Base-by-base conservation (phyloP, 352 stramenopile genomes). In the Globisporangium cylindrosporum region DNA sequence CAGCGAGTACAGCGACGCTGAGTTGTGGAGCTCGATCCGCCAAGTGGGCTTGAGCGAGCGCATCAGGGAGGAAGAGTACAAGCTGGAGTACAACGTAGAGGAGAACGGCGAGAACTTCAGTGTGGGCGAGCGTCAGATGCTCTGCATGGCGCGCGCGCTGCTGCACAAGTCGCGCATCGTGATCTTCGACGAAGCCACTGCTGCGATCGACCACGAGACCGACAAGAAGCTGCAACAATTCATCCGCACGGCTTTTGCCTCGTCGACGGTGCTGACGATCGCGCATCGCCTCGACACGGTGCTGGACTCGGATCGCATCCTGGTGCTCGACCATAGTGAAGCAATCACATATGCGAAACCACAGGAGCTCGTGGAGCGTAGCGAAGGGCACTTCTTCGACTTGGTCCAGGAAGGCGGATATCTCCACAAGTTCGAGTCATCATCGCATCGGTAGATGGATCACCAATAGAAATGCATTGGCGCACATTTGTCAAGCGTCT, bases 211-310 rank as follows among this genome's bases (percentile, higher is more conserved):
- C 66, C 86, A 95, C 68, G 84, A 80, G 14, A 98, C 82, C 8
- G 88, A 94, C 61, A 60, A 78, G 48, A 48, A 48, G 18, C 66
- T 94, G 38, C 86, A 95, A 63, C 55, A 74, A 14, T 75, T 91
- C 15, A 97, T 98, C 67, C 82, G 79, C 22, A 70, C 71, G n/a
- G 79, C 79, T 10, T 99, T 99, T 68, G 72, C 68, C 10, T 65
- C 86, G 15, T 98, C 86, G 20, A 99, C 97, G 0, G 77, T 98
- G 53, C 70, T 99, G 1, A 98, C 94, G 1, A 98, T 99, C 59
- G 97, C 97, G 22, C 97, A 99, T 79, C 88, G 97, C 0, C 70
- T 99, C n/a, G 86, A 99, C 66, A 99, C 97, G 7, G 95, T 99
- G 36, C 91, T 99, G 73, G 94, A 99, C 73, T 76, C 76, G n/a